These are phyloP conservation scores for Phytophthora sp. DNA, from an alignment of 352 stramenopile species.

Conservation along the genomic window DNA sequence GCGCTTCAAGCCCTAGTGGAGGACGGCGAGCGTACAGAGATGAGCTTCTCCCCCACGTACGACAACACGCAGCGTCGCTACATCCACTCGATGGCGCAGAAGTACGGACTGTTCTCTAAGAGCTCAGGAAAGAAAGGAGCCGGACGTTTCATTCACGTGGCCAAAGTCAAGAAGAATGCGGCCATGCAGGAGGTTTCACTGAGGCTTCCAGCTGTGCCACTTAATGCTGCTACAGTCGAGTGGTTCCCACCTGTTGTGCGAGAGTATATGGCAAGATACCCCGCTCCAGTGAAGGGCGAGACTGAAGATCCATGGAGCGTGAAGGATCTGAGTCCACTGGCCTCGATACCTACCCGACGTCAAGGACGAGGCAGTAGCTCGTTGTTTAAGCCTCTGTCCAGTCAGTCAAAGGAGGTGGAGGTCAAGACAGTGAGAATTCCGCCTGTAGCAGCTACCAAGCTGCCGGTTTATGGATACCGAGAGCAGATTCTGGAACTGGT, in stretches of 20 bases:
- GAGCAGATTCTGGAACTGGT: slow-evolving; percentile 71
- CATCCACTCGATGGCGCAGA: slow-evolving; percentile 82
- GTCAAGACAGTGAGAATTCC: slow-evolving; percentile 27
- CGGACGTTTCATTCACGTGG: slow-evolving; percentile 76
- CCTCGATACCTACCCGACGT: slow-evolving; percentile 15
- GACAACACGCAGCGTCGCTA: slow-evolving; percentile 84
- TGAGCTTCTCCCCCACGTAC: slow-evolving; percentile 72
- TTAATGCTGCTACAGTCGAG: slow-evolving; percentile 38
- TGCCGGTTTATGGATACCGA: slow-evolving; percentile 70
- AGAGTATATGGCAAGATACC: slow-evolving; percentile 57
- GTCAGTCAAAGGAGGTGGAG: neutral
- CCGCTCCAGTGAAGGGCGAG: slow-evolving; percentile 12
- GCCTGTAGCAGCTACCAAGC: slow-evolving; percentile 32
- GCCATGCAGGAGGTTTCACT: slow-evolving; percentile 78
- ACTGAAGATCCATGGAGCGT: slow-evolving; percentile 42
- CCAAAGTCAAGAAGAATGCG: slow-evolving; percentile 85
- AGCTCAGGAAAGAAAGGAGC: slow-evolving; percentile 72
- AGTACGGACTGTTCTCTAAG: slow-evolving; percentile 85
- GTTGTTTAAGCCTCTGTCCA: slow-evolving; percentile 53
- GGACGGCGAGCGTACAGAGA: slow-evolving; percentile 54
- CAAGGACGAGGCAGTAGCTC: slow-evolving; percentile 21
- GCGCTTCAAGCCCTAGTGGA: slow-evolving; percentile 72
- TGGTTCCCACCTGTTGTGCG: slow-evolving; percentile 54
- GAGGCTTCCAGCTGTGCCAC: slow-evolving; percentile 42
- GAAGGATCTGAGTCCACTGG: slow-evolving; percentile 23